phyloP scores from a whole-genome alignment of 306 rosid species.

The Fagus crenata region DNA sequence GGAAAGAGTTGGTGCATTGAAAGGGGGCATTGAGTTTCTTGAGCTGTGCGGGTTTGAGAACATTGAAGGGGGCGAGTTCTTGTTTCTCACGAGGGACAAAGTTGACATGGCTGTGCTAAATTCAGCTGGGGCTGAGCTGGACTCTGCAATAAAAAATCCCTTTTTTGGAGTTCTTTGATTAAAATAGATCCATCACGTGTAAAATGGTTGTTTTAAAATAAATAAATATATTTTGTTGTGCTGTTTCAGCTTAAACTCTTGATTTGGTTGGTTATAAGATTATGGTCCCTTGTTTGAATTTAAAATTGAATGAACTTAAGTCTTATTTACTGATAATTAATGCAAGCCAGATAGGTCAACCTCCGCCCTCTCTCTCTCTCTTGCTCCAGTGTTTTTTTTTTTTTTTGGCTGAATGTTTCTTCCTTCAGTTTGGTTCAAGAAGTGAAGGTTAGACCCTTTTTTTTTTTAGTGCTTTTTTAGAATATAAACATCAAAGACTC shows the following conservation, averaged over 20 bases:
- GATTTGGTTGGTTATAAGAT: not conserved
- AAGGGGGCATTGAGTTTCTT: constrained; percentile 82
- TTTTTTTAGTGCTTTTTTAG: no score
- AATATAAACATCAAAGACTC: no score
- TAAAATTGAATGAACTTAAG: no score
- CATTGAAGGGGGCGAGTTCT: constrained; percentile 68
- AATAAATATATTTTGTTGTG: not conserved
- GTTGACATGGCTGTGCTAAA: constrained; percentile 73
- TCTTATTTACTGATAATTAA: no score
- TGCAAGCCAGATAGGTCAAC: no score
- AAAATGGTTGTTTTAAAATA: not conserved
- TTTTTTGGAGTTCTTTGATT: constrained; percentile 80
- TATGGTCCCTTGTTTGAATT: not conserved
- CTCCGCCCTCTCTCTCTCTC: not conserved
- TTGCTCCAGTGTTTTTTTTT: no score
- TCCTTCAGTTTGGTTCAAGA: no score
- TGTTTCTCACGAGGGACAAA: constrained; percentile 72
- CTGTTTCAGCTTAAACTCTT: not conserved
- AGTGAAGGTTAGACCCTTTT: no score
- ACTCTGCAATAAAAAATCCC: constrained; percentile 93
- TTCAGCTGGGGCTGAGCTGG: constrained; percentile 82
- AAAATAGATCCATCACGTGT: constrained; percentile 14
- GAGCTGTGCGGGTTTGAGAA: constrained; percentile 92
- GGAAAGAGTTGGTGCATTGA: constrained; percentile 91
- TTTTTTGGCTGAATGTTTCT: no score